Conservation (phyloP, 148 eudicot species). For the Camellia granthamiana region DNA sequence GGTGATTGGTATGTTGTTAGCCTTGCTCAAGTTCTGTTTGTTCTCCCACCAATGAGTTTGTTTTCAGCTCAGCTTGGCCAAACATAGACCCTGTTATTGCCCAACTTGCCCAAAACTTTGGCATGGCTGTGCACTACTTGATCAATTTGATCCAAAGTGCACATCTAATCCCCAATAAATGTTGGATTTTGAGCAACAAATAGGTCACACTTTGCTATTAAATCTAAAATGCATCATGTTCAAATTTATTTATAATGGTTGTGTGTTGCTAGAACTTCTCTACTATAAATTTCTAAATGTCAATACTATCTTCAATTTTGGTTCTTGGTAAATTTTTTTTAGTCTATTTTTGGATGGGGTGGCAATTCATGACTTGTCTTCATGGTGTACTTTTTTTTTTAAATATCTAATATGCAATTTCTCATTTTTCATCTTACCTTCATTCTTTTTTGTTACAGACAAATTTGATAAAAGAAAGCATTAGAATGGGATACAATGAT, state of each 20-base stretch:
- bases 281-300: neutral
- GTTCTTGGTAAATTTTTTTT: neutral
- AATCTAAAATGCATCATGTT: neutral
- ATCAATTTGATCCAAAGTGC: neutral
- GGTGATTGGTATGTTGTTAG: too few relatives aligned
- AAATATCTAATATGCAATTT: neutral
- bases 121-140: neutral
- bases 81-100: too few relatives aligned
- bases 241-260: neutral
- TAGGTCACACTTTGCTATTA: neutral
- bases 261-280: neutral
- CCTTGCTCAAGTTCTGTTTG: too few relatives aligned
- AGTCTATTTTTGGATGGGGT: neutral
- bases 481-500: slow-evolving; percentile 96
- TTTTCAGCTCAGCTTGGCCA: too few relatives aligned
- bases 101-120: neutral
- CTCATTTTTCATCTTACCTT: neutral
- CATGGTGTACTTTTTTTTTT: neutral
- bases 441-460: slow-evolving; percentile 52
- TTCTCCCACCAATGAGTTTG: too few relatives aligned
- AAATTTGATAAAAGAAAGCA: slow-evolving; percentile 96
- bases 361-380: neutral
- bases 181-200: too few relatives aligned
- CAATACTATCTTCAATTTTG: neutral
- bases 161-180: neutral